A percentile compares a stretch with the other conserved stretches of the same genome.
Conservation (phyloP, 73 alveolate genomes). For the Paramecium caudatum region DNA sequence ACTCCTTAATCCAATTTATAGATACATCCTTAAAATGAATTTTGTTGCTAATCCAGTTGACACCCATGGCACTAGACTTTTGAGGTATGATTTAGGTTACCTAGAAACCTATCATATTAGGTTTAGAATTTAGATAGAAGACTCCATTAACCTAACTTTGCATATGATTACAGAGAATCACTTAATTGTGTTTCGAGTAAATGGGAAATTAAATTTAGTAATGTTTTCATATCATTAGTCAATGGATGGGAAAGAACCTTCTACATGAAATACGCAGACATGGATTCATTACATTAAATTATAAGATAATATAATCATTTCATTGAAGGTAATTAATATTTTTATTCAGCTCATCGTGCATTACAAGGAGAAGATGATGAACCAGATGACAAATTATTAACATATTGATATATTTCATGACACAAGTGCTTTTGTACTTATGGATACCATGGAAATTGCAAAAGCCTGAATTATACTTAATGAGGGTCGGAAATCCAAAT, state of each 20-base stretch:
- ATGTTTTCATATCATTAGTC: background rate
- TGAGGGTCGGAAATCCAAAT: conserved; percentile 85
- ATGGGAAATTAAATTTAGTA: conserved; percentile 53
- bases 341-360: background rate
- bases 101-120: background rate
- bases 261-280: conserved; percentile 33
- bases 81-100: background rate
- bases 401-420: conserved; percentile 74
- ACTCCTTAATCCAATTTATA: conserved; percentile 15
- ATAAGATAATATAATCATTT: conserved; percentile 19
- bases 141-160: conserved; percentile 57
- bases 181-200: conserved; percentile 44
- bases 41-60: conserved; percentile 61
- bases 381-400: conserved; percentile 38
- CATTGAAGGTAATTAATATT: conserved; percentile 34
- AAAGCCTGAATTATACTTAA: conserved; percentile 77
- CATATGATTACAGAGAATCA: conserved; percentile 31
- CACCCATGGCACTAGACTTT: conserved; percentile 25
- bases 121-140: background rate
- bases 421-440: conserved; percentile 85
- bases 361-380: conserved; percentile 63
- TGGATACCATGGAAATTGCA: conserved; percentile 81
- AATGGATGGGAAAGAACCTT: conserved; percentile 68
- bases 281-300: background rate
- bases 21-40: conserved; percentile 4